Evolutionary conservation across 305 asterid genomes (phyloP).

Genomic region (Solanum hybrid): DNA sequence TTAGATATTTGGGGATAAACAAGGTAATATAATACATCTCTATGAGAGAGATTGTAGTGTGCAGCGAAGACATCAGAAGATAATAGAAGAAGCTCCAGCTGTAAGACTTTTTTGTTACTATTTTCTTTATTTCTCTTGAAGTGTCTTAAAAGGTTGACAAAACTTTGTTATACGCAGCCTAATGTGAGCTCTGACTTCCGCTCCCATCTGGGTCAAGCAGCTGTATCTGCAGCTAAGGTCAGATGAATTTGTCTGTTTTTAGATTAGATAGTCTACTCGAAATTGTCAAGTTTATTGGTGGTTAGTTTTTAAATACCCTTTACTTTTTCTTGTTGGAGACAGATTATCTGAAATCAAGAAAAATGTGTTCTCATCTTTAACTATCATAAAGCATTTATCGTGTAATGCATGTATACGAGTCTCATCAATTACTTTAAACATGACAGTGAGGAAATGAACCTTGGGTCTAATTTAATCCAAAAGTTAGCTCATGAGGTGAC

Average conservation of each 20-base stretch:
- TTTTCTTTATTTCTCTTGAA: slow-evolving; percentile 6
- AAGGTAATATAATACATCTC: slow-evolving; percentile 76
- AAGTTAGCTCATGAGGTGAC: neutral
- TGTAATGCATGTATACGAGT: neutral
- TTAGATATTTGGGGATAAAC: slow-evolving; percentile 90
- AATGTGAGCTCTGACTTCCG: slow-evolving; percentile 59
- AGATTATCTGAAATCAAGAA: neutral
- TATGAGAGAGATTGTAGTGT: slow-evolving; percentile 98
- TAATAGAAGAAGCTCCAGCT: slow-evolving; percentile 99
- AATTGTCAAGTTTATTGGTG: neutral
- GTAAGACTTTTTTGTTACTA: slow-evolving; percentile 27
- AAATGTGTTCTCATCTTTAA: neutral
- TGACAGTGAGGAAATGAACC: neutral
- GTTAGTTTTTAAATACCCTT: neutral
- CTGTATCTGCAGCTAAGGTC: slow-evolving; percentile 98
- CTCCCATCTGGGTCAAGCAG: slow-evolving; percentile 81
- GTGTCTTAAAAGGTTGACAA: slow-evolving; percentile 15
- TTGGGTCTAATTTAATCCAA: neutral
- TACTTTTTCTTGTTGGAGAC: neutral
- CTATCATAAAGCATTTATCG: neutral
- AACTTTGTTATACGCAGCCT: slow-evolving; percentile 52
- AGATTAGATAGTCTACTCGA: neutral
- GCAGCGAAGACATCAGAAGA: slow-evolving; percentile 98
- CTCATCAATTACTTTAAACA: neutral
- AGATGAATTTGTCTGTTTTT: slow-evolving; percentile 4